These are phyloP conservation scores for Rhodotorula sp. DNA, from an alignment of 1,284 basidiomycete genomes.

Conservation along the genomic window DNA sequence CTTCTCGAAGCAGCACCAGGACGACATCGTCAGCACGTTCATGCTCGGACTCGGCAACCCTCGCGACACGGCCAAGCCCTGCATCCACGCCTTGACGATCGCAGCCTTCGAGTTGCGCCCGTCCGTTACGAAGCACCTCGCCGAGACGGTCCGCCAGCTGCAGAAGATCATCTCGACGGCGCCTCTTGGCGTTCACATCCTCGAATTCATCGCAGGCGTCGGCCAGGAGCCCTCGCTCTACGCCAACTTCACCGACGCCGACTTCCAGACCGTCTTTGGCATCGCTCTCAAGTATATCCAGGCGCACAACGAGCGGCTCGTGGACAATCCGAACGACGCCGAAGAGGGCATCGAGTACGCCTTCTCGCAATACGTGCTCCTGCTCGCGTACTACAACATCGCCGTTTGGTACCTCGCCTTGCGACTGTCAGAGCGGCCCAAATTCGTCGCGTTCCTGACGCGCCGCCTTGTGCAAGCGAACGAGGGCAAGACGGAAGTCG, in stretches of 20 bases:
- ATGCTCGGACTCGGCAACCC: slow-evolving; percentile 71
- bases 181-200: slow-evolving; percentile 90
- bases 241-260: slow-evolving; percentile 86
- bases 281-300: slow-evolving; percentile 94
- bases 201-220: slow-evolving; percentile 85
- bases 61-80: slow-evolving; percentile 83
- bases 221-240: slow-evolving; percentile 76
- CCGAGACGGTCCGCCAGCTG: slow-evolving; percentile 80
- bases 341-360: slow-evolving; percentile 64
- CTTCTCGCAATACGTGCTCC: slow-evolving; percentile 89
- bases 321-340: slow-evolving; percentile 52
- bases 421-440: slow-evolving; percentile 76
- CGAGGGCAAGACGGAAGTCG: slow-evolving; percentile 68
- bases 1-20: slow-evolving; percentile 64
- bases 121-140: slow-evolving; percentile 76
- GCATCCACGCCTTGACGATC: slow-evolving; percentile 84
- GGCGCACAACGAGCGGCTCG: slow-evolving; percentile 65
- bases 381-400: slow-evolving; percentile 88
- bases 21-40: slow-evolving; percentile 78
- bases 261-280: slow-evolving; percentile 92
- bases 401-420: slow-evolving; percentile 94
- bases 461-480: slow-evolving; percentile 84
- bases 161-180: slow-evolving; percentile 93
- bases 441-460: slow-evolving; percentile 82
- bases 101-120: slow-evolving; percentile 84